Base-by-base conservation (phyloP, 2,329 filamentous ascomycete species). In the Trichoderma citrinoviride region DNA sequence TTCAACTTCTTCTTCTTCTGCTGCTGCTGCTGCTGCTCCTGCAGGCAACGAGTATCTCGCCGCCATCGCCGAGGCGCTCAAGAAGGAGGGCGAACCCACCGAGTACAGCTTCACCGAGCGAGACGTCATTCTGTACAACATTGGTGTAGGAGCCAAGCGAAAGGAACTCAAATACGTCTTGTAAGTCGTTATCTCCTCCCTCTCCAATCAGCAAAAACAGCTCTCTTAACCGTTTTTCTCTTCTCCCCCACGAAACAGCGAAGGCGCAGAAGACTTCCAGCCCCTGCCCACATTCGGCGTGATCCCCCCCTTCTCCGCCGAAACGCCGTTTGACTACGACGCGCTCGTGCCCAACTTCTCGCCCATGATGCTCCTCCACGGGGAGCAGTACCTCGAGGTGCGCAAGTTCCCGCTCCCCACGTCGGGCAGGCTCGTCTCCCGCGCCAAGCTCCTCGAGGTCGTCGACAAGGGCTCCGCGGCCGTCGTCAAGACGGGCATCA, bases 341-440 rank as follows among this genome's bases (percentile, higher is more conserved):
- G 87, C 93, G 65, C 85, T 99, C 67, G 90, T 98, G 29, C 93
- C 93, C 77, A 96, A 98, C 84, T 99, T 97, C 83, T 92, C 87
- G 43, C 94, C 93, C 67, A 97, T 97, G 92, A 97, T 97, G 93
- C 87, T 99, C 57, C 90, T 99, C 25, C 95, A 99, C 81, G 95
- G 95, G 75, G 95, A 99, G 83, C 95, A 99, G 79, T 99, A 93
- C 81, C 91, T 99, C 69, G 95, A 99, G 80, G 86, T 99, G 74
- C 88, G 89, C 75, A 92, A 94, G 78, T 96, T 88, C 81, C 95
- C 95, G 46, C 90, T 98, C 72, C 94, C 94, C 41, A 97, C 93
- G 37, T 85, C 88, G 63, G 93, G 86, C 57, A 89, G 87, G 65
- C 88, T 96, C 56, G 78, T 91, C 71, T 92, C 90, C 65, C 87